Evolutionary conservation across 805 yeast species (phyloP).

Genomic region (Wickerhamiella azymoides): DNA sequence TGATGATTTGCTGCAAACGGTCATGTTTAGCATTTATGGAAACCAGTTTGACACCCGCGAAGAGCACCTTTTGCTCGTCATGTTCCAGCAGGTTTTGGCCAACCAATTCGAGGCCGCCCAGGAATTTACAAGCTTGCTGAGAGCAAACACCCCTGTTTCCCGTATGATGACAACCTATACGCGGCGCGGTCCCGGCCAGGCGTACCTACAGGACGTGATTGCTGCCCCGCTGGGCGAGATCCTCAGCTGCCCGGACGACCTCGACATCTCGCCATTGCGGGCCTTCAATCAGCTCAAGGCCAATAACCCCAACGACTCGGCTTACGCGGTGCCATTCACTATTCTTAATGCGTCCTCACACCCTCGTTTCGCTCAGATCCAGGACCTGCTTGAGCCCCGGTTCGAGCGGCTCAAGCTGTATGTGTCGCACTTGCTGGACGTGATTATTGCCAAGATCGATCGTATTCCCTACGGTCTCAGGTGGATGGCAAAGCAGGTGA

Average conservation of each 20-base stretch:
- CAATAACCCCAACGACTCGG: constrained; percentile 14
- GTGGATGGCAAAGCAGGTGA: constrained; percentile 55
- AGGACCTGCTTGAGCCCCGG: constrained; percentile 21
- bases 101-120: constrained; percentile 25
- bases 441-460: constrained; percentile 41
- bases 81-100: constrained; percentile 28
- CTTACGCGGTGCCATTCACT: constrained; percentile 16
- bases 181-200: constrained; percentile 29
- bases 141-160: constrained; percentile 30
- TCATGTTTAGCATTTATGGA: constrained; percentile 30
- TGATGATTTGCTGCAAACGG: constrained; percentile 28
- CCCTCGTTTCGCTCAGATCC: constrained; percentile 18
- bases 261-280: constrained; percentile 26
- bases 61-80: constrained; percentile 27
- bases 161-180: constrained; percentile 30
- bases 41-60: constrained; percentile 31
- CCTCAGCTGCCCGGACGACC: constrained; percentile 18
- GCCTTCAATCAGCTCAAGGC: constrained; percentile 22
- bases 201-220: constrained; percentile 24
- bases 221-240: constrained; percentile 20
- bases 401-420: constrained; percentile 15
- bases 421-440: constrained; percentile 30
- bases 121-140: constrained; percentile 25
- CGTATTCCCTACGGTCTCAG: constrained; percentile 58
- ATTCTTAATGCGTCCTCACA: constrained; percentile 23